phyloP scores from a whole-genome alignment of 2,329 filamentous ascomycete genomes.

The Penicillium italicum region DNA sequence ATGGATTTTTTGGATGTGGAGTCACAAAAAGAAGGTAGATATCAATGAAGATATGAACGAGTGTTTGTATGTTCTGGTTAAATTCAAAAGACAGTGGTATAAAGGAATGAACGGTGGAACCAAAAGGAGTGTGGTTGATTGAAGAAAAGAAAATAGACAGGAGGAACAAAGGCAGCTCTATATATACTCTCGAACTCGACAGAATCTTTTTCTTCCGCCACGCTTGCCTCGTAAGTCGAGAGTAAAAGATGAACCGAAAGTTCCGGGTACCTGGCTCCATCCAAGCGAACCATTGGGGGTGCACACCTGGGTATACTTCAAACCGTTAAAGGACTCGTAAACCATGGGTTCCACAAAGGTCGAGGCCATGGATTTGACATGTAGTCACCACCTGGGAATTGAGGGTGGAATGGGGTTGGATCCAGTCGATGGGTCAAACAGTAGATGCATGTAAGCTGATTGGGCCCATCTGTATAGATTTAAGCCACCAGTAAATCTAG shows the following conservation, averaged over 20 bases:
- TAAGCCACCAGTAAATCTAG: background rate
- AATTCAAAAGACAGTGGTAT: slow-evolving; percentile 1
- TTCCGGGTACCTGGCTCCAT: slow-evolving; percentile 5
- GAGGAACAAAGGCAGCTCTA: background rate
- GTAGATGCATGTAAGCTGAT: background rate
- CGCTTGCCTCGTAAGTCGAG: slow-evolving; percentile 2
- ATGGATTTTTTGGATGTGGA: background rate
- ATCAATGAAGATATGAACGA: slow-evolving; percentile 1
- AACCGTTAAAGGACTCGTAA: background rate
- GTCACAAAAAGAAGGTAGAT: slow-evolving; percentile 1
- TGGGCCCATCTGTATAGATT: background rate
- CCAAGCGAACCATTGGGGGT: background rate
- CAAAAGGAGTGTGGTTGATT: slow-evolving; percentile 8
- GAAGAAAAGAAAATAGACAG: background rate
- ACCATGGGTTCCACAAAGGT: background rate
- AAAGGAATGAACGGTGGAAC: slow-evolving; percentile 4
- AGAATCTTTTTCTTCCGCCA: slow-evolving; percentile 6
- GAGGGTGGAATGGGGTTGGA: background rate
- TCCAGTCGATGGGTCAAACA: background rate
- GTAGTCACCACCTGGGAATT: background rate
- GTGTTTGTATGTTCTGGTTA: background rate
- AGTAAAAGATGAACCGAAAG: background rate
- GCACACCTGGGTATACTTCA: background rate
- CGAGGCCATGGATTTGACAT: slow-evolving; percentile 1
- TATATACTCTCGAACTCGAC: slow-evolving; percentile 2